phyloP scores from a whole-genome alignment of 805 yeast species.

The Priceomyces medius region DNA sequence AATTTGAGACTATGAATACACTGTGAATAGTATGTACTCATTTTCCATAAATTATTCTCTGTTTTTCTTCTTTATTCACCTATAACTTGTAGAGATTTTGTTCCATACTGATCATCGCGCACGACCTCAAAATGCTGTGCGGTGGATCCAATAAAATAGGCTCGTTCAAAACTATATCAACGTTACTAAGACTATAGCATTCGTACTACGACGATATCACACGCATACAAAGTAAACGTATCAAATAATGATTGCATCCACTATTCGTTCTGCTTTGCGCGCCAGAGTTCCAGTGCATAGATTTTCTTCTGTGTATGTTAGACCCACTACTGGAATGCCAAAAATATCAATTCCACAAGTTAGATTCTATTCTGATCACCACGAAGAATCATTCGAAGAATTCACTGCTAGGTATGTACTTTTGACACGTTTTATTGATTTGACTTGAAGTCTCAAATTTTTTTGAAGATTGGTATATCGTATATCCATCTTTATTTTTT shows the following conservation, averaged over 20 bases:
- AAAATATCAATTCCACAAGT: slow-evolving; percentile 27
- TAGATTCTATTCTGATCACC: slow-evolving; percentile 76
- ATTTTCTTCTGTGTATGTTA: slow-evolving; percentile 25
- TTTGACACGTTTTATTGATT: too few relatives aligned
- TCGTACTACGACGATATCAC: background rate
- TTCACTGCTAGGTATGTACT: slow-evolving; percentile 70
- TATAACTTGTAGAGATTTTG: background rate
- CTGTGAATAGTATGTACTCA: too few relatives aligned
- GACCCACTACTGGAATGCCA: slow-evolving; percentile 18
- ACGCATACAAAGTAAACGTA: background rate
- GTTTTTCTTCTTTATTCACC: too few relatives aligned
- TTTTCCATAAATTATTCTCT: too few relatives aligned
- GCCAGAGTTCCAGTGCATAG: slow-evolving; percentile 33
- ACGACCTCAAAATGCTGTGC: slow-evolving; percentile 1
- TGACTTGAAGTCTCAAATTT: too few relatives aligned
- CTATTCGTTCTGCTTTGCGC: slow-evolving; percentile 44
- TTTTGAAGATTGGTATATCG: too few relatives aligned
- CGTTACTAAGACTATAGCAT: background rate
- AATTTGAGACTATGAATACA: too few relatives aligned
- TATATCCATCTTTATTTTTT: too few relatives aligned
- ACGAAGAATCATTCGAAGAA: slow-evolving; percentile 93
- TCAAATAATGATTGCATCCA: slow-evolving; percentile 34
- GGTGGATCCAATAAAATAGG: slow-evolving; percentile 5
- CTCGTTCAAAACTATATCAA: slow-evolving; percentile 5
- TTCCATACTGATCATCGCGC: background rate